A percentile compares a stretch with the other conserved stretches of the same genome.
These are phyloP conservation scores for Carex sylvatica DNA, from an alignment of 202 grass and related monocot species.

Conservation along the genomic window DNA sequence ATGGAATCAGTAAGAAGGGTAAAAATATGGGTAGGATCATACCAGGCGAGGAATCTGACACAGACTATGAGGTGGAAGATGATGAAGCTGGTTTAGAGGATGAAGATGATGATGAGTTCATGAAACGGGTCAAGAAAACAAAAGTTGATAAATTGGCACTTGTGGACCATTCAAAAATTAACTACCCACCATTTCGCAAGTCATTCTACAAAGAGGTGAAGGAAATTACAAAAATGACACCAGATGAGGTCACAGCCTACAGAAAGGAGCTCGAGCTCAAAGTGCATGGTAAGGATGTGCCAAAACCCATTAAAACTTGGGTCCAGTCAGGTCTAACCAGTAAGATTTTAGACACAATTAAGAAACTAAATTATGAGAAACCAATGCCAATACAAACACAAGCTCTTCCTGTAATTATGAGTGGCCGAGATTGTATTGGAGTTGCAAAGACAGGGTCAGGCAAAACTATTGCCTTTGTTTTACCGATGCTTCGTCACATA, in stretches of 20 bases:
- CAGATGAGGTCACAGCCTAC: conserved; percentile 62
- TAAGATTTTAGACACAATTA: conserved; percentile 94
- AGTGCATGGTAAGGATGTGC: conserved; percentile 91
- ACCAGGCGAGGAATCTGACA: conserved; percentile 70
- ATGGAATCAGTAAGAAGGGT: conserved; percentile 34
- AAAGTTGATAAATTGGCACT: conserved; percentile 90
- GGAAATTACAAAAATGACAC: conserved; percentile 72
- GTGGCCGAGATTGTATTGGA: conserved; percentile 92
- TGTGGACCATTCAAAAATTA: conserved; percentile 93
- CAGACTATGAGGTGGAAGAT: conserved; percentile 45
- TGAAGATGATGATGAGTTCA: conserved; percentile 85
- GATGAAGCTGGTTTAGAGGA: conserved; percentile 49
- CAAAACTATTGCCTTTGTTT: conserved; percentile 94
- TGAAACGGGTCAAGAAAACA: conserved; percentile 94
- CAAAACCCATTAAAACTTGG: conserved; percentile 93
- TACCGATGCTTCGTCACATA: conserved; percentile 95
- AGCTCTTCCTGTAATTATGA: conserved; percentile 86
- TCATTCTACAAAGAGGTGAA: conserved; percentile 93
- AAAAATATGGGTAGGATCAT: conserved; percentile 69
- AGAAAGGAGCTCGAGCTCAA: conserved; percentile 84
- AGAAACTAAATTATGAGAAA: conserved; percentile 92
- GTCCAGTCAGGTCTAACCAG: conserved; percentile 81
- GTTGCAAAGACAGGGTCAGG: conserved; percentile 94
- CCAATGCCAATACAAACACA: conserved; percentile 93
- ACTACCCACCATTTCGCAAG: conserved; percentile 77